These are phyloP conservation scores for Elongisporangium prolatum DNA, from an alignment of 352 stramenopile genomes.

Conservation along the genomic window DNA sequence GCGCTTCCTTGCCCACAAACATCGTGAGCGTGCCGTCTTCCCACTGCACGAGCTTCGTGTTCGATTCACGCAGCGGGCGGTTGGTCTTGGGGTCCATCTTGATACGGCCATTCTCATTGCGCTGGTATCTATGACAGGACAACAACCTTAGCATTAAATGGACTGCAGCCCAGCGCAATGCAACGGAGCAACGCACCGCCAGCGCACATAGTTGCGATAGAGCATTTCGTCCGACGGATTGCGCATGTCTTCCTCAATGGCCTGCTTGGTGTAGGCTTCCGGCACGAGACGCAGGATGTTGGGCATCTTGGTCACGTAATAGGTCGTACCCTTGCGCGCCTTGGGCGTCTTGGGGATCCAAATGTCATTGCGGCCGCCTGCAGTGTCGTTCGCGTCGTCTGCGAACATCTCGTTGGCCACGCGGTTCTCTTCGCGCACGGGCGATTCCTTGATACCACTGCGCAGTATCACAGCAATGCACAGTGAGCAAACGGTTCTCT, in stretches of 20 bases:
- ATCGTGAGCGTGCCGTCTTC: constrained; percentile 82
- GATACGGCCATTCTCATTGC: constrained; percentile 51
- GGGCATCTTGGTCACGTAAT: constrained; percentile 80
- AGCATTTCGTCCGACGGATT: constrained; percentile 80
- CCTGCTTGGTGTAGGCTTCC: constrained; percentile 68
- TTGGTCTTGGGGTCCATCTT: constrained; percentile 61
- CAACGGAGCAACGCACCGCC: constrained; percentile 42
- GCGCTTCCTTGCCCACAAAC: constrained; percentile 80
- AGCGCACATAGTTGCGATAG: constrained; percentile 86
- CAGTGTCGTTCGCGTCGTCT: constrained; percentile 33
- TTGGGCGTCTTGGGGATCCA: constrained; percentile 79
- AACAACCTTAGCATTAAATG: background rate
- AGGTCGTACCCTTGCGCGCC: constrained; percentile 45
- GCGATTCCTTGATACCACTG: constrained; percentile 82
- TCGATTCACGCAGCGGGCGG: constrained; percentile 60
- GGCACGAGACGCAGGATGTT: constrained; percentile 82
- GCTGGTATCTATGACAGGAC: constrained; percentile 29
- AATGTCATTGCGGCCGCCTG: constrained; percentile 46
- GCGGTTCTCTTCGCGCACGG: constrained; percentile 56
- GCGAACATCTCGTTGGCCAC: constrained; percentile 31
- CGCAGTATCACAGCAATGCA: constrained; percentile 11
- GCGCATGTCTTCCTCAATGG: constrained; percentile 76
- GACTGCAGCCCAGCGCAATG: background rate
- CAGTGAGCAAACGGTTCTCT: background rate
- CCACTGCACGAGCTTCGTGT: constrained; percentile 84